Evolutionary conservation across 768 basidiomycete genomes (phyloP).

Genomic region (Mrakia gelida): DNA sequence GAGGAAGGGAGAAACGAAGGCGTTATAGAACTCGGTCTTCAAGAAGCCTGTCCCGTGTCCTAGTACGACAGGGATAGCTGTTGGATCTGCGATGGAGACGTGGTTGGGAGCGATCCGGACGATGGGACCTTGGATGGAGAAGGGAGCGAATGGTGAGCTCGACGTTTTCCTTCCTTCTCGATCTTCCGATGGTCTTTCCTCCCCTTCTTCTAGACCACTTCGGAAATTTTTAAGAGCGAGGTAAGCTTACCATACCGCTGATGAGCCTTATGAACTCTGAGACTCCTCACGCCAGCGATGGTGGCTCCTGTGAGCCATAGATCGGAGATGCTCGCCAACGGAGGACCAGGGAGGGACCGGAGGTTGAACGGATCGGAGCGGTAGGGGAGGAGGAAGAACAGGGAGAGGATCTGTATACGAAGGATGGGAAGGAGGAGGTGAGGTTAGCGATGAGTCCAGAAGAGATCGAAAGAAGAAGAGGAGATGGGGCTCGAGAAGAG

Average conservation of each 20-base stretch:
- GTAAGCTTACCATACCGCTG: slow-evolving; percentile 67
- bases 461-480: background rate
- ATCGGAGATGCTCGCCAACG: slow-evolving; percentile 58
- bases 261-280: slow-evolving; percentile 68
- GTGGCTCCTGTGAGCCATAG: slow-evolving; percentile 65
- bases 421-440: too few relatives aligned
- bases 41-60: slow-evolving; percentile 79
- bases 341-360: background rate
- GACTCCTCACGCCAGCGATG: slow-evolving; percentile 68
- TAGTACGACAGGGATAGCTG: slow-evolving; percentile 68
- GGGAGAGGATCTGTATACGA: background rate
- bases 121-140: slow-evolving; percentile 49
- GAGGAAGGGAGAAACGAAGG: slow-evolving; percentile 61
- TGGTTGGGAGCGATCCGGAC: slow-evolving; percentile 73
- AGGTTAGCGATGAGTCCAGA: background rate
- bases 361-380: background rate
- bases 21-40: slow-evolving; percentile 52
- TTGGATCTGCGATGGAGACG: slow-evolving; percentile 70
- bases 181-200: background rate
- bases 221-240: too few relatives aligned
- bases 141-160: background rate
- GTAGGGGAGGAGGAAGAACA: background rate
- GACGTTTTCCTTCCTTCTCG: background rate
- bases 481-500: background rate
- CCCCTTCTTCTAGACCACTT: too few relatives aligned